Percentiles rank a stretch among this genome's conserved stretches.
phyloP scores from a whole-genome alignment of 371 early-diverging fungal genomes.

The Mucor mucedo region DNA sequence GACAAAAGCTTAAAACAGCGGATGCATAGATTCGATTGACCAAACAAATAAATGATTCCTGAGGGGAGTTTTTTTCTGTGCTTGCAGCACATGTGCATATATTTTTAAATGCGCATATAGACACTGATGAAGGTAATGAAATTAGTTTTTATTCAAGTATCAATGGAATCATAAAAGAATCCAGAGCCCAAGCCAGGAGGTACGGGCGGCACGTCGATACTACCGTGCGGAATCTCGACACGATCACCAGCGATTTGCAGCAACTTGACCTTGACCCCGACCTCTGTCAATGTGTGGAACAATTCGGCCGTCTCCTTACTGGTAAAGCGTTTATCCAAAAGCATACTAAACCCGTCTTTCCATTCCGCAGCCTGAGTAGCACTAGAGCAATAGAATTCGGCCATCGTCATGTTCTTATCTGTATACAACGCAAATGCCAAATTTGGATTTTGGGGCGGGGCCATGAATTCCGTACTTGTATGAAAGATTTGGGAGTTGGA shows the following conservation, averaged over 20 bases:
- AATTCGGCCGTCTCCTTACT: constrained; percentile 70
- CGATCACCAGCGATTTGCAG: constrained; percentile 74
- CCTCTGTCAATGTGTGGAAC: constrained; percentile 69
- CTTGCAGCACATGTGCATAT: too few species aligned
- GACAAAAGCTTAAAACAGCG: too few species aligned
- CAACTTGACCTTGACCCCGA: constrained; percentile 68
- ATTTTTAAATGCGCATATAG: too few species aligned
- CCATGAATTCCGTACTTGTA: neutral
- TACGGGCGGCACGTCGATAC: constrained; percentile 51
- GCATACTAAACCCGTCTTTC: constrained; percentile 83
- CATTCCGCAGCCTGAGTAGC: constrained; percentile 69
- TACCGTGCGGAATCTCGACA: constrained; percentile 57
- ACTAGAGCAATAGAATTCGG: constrained; percentile 65
- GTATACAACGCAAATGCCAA: constrained; percentile 57
- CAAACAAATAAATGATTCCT: too few species aligned
- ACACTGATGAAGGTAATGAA: too few species aligned
- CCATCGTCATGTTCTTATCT: constrained; percentile 44
- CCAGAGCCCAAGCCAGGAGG: constrained; percentile 48
- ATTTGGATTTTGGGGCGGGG: neutral
- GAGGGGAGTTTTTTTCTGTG: too few species aligned
- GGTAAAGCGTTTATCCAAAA: constrained; percentile 67
- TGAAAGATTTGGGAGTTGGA: constrained; percentile 5
- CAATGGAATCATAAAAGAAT: constrained; percentile 43
- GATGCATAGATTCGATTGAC: too few species aligned
- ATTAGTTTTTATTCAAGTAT: neutral